Percentiles rank a stretch among this genome's conserved stretches.
These are phyloP conservation scores for Avena sativa DNA, from an alignment of 176 grass and related monocot genomes.

Conservation along the genomic window DNA sequence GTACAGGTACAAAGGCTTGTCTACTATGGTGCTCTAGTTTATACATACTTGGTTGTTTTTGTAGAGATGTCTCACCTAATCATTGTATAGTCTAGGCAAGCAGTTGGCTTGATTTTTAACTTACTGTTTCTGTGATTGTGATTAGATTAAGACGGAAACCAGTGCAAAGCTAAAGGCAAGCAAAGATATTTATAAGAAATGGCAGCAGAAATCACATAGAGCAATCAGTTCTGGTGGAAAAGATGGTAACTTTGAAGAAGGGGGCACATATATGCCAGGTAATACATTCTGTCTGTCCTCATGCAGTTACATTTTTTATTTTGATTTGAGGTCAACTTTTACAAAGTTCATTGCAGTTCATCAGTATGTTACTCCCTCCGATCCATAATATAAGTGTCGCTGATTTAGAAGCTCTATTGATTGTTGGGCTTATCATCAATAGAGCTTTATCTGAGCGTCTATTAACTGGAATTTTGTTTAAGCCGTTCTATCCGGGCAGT, in stretches of 20 bases:
- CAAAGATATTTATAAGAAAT: constrained; percentile 89
- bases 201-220: constrained; percentile 82
- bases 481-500: neutral
- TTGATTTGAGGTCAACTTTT: neutral
- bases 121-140: neutral
- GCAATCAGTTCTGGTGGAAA: constrained; percentile 69
- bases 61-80: constrained; percentile 1
- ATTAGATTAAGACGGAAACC: constrained; percentile 81
- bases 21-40: neutral
- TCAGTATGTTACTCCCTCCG: neutral
- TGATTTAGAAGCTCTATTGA: neutral
- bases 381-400: neutral
- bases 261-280: constrained; percentile 50
- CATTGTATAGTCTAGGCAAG: neutral
- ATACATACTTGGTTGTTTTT: neutral
- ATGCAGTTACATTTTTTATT: neutral
- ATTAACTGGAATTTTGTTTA: neutral
- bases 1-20: neutral
- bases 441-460: neutral
- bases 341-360: constrained; percentile 13
- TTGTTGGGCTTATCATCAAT: neutral
- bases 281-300: constrained; percentile 11
- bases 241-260: constrained; percentile 41
- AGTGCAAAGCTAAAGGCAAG: constrained; percentile 68
- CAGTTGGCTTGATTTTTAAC: neutral